Evolutionary conservation across 768 basidiomycete genomes (phyloP), one percentile per base, ranked within the genome.

Genomic region (Sporobolomyces pararoseus): DNA sequence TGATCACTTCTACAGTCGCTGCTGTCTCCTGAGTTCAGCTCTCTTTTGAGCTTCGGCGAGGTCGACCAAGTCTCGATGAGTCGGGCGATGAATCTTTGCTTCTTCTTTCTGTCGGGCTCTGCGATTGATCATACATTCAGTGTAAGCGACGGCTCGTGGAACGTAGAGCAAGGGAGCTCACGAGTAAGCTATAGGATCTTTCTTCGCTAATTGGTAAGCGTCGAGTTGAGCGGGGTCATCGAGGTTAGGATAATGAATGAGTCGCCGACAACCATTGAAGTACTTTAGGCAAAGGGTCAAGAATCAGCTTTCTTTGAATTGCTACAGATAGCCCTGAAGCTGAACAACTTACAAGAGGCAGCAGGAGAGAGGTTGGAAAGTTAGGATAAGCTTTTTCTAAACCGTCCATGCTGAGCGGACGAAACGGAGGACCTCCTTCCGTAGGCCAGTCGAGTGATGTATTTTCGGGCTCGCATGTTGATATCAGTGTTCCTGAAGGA

Each of bases 1-100:
- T n/a, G n/a, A n/a, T n/a, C n/a, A n/a, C n/a, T n/a, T n/a, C n/a
- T n/a, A n/a, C n/a, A n/a, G 44, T 16, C 16, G 12, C 35, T 29
- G 6, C 49, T 35, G 2, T 37, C 21, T n/a, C 17, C 62, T 31
- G 6, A 10, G 31, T 55, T 35, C 29, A 21, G 42, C 55, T 12
- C 55, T 37, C 37, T 42, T 42, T n/a, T 42, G 55, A 25, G 55
- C 55, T 4, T 39, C 55, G 10, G 23, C 23, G 4, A 58, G 9
- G 37, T 58, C 55, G 55, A 42, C 4, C 21, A 58, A 5, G 29
- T 58, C 55, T 58, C 29, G 55, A 7, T 25, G 35, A n/a, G 55
- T 42, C 37, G 55, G 55, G 35, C 4, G 13, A 10, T 27, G 37
- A 23, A 13, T 47, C 46, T 47, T 47, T 6, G 21, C 46, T 23